Evolutionary conservation across 805 yeast species (phyloP), one percentile per base, ranked within the genome.

Genomic region (Pichia sporocuriosa): DNA sequence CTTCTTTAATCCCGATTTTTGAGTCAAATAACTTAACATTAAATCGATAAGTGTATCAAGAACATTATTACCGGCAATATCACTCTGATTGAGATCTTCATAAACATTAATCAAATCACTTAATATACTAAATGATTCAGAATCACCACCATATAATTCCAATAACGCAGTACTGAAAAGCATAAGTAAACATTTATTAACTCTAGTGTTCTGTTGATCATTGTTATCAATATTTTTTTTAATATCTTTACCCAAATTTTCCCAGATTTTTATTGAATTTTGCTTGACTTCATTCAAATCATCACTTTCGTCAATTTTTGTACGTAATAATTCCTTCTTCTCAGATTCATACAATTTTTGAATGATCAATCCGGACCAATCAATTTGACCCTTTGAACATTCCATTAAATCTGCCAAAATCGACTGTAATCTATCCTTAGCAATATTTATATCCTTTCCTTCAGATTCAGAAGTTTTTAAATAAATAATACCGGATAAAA

Each of bases 131-230:
- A 84, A 75, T 1, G 95, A 81, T 46, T 90, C 97, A 6, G 79
- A 67, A 49, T 75, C 87, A 20, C 89, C 94, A 41, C 79, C 66
- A 55, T 80, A 88, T 26, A 89, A 68, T 58, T 87, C 95, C 12
- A 90, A 56, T 19, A 88, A 61, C 4, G 81, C 81, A 73, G 84
- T 76, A 0, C 96, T 81, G 43, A 84, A 75, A 34, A 90, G 65
- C 28, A 85, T 64, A 59, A 87, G 94, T 54, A 90, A 81, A 32
- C 47, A 80, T 57, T 50, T 76, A 73, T 44, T 28, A 57, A 33
- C 45, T 47, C 38, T n/a, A n/a, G n/a, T n/a, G n/a, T n/a, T 38
- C 24, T 3, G 10, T 25, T 25, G 15, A 30, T 12, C 26, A 4
- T 63, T 35, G 20, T 32, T 30, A 36, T 54, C 59, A 8, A 46